Percentiles rank a stretch among this genome's conserved stretches.
Conservation (phyloP, 345 rosid genomes). For the Ceriops zippeliana region DNA sequence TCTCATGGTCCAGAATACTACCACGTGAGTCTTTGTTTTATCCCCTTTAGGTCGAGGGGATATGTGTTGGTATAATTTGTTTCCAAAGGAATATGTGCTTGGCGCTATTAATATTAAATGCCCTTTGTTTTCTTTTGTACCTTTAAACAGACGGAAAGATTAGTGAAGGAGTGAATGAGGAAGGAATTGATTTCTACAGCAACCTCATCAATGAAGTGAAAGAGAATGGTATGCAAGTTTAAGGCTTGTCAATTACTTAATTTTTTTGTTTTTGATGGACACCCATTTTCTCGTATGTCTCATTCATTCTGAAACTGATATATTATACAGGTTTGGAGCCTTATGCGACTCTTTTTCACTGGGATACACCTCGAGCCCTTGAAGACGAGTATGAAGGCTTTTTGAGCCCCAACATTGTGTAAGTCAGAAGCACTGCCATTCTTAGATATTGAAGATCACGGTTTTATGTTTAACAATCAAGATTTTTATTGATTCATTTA, state of each 20-base stretch:
- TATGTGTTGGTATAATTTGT: too few species aligned
- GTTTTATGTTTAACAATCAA: neutral
- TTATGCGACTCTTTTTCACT: conserved; percentile 11
- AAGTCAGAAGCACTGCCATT: neutral
- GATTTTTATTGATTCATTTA: too few species aligned
- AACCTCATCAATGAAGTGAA: neutral
- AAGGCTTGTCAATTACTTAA: too few species aligned
- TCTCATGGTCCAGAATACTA: conserved; percentile 11
- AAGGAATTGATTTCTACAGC: conserved; percentile 13
- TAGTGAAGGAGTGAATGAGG: conserved; percentile 1
- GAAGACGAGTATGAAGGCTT: conserved; percentile 9
- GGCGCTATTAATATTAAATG: too few species aligned
- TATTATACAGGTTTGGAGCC: conserved; percentile 7
- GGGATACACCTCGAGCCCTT: conserved; percentile 13
- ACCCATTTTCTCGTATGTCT: too few species aligned
- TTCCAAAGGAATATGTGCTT: too few species aligned
- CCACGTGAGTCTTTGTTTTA: neutral
- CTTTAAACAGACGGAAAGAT: conserved; percentile 4
- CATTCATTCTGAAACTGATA: too few species aligned
- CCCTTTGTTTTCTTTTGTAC: neutral
- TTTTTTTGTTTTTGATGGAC: too few species aligned
- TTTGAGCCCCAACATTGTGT: neutral
- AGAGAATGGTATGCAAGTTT: neutral
- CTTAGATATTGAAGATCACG: neutral
- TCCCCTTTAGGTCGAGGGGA: too few species aligned